Percentiles rank a stretch among this genome's conserved stretches.
Conservation (phyloP, 2,329 filamentous ascomycete genomes). For the Pyrenophora seminiperda region DNA sequence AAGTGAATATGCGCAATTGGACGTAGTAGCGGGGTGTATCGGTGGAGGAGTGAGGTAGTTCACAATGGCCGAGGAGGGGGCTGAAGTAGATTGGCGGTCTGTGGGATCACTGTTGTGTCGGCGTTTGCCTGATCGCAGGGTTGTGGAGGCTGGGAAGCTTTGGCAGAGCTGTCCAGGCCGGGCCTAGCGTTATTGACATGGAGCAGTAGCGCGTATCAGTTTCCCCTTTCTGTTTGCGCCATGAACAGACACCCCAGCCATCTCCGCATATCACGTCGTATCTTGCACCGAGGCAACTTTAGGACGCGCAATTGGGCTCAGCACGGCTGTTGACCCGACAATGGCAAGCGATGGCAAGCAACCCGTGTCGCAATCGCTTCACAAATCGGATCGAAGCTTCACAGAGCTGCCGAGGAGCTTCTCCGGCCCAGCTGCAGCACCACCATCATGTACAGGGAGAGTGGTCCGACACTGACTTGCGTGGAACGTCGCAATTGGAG, state of each 20-base stretch:
- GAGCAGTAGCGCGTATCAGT: slow-evolving; percentile 31
- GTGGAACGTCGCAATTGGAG: slow-evolving; percentile 45
- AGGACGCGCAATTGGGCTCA: slow-evolving; percentile 22
- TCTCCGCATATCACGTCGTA: slow-evolving; percentile 12
- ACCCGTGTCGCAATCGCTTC: slow-evolving; percentile 14
- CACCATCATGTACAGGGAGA: slow-evolving; percentile 19
- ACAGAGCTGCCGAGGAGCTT: slow-evolving; percentile 25
- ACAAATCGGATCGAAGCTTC: slow-evolving; percentile 16
- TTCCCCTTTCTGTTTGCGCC: slow-evolving; percentile 25
- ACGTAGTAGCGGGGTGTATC: slow-evolving; percentile 44
- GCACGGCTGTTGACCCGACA: slow-evolving; percentile 35
- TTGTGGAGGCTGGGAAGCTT: slow-evolving; percentile 26
- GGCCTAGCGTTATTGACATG: slow-evolving; percentile 29
- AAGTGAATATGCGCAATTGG: slow-evolving; percentile 46
- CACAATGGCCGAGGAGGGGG: slow-evolving; percentile 38
- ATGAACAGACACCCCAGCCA: slow-evolving; percentile 7
- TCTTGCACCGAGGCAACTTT: slow-evolving; percentile 32
- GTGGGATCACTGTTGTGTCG: slow-evolving; percentile 35
- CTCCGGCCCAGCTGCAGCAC: slow-evolving; percentile 23
- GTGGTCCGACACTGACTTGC: slow-evolving; percentile 29
- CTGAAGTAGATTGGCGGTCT: slow-evolving; percentile 45
- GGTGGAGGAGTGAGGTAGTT: slow-evolving; percentile 43
- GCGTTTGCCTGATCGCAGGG: slow-evolving; percentile 27
- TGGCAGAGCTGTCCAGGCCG: slow-evolving; percentile 30
- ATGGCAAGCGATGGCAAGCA: slow-evolving; percentile 26